These are phyloP conservation scores for Pichia sp. DNA, from an alignment of 1,139 yeast species.

Conservation along the genomic window DNA sequence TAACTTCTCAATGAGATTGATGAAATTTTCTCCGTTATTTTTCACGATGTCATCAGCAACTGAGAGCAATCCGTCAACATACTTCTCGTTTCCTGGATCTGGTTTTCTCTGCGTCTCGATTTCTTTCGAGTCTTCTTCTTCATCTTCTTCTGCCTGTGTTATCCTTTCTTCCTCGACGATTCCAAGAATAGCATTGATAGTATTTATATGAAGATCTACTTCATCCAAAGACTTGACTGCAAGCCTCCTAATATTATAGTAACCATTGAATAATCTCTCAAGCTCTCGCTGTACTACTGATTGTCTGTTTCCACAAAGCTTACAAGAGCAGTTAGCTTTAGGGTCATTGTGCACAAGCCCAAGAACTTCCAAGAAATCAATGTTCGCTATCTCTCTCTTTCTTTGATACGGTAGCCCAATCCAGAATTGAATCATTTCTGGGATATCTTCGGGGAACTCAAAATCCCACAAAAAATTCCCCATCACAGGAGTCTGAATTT, in stretches of 20 bases:
- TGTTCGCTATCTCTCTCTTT: constrained; percentile 55
- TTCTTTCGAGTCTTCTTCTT: constrained; percentile 3
- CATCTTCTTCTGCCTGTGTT: constrained; percentile 1
- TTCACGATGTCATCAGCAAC: constrained; percentile 74
- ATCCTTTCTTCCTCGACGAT: constrained; percentile 17
- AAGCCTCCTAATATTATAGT: constrained; percentile 29
- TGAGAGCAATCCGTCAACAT: constrained; percentile 30
- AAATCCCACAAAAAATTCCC: constrained; percentile 41
- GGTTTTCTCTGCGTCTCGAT: background rate
- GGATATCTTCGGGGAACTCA: constrained; percentile 51
- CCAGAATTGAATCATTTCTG: constrained; percentile 64
- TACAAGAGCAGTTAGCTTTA: constrained; percentile 54
- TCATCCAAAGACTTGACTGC: constrained; percentile 17
- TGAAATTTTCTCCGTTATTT: constrained; percentile 67
- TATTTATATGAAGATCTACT: constrained; percentile 17
- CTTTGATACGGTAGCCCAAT: constrained; percentile 51
- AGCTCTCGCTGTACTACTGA: constrained; percentile 72
- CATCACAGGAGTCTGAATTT: constrained; percentile 14
- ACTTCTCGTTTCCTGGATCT: constrained; percentile 2
- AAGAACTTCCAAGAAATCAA: constrained; percentile 67
- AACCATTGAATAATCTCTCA: constrained; percentile 61
- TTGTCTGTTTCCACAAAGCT: constrained; percentile 73
- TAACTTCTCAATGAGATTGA: constrained; percentile 70
- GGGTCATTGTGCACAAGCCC: constrained; percentile 56
- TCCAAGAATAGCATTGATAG: constrained; percentile 24